Conservation (phyloP, 2,329 filamentous ascomycete species). For the Acephala macrosclerotiorum region DNA sequence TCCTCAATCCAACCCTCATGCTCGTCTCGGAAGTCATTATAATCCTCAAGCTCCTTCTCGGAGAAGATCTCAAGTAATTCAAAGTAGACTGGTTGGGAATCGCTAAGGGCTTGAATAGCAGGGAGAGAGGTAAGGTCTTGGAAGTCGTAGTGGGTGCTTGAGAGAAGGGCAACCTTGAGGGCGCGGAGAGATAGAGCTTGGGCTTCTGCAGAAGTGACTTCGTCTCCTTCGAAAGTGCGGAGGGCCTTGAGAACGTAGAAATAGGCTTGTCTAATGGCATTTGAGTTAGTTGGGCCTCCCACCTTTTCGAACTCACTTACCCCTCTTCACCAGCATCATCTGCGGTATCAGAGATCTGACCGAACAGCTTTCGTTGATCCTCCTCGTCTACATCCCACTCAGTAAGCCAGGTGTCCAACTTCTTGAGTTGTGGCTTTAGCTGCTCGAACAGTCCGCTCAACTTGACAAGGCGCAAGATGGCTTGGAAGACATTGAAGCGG, state of each 20-base stretch:
- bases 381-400: constrained; percentile 85
- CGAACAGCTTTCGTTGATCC: constrained; percentile 83
- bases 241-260: constrained; percentile 71
- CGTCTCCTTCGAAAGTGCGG: constrained; percentile 64
- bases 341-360: constrained; percentile 83
- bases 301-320: constrained; percentile 54
- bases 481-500: constrained; percentile 89
- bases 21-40: constrained; percentile 93
- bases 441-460: constrained; percentile 80
- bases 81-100: constrained; percentile 84
- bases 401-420: constrained; percentile 81
- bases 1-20: constrained; percentile 85
- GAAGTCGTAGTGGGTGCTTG: constrained; percentile 75
- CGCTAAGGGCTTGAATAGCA: constrained; percentile 84
- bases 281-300: constrained; percentile 22
- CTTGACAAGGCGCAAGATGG: constrained; percentile 86
- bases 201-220: constrained; percentile 64
- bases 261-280: constrained; percentile 63
- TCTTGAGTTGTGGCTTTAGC: constrained; percentile 82
- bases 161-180: constrained; percentile 70
- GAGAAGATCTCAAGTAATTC: constrained; percentile 96
- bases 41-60: constrained; percentile 92
- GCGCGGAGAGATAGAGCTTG: constrained; percentile 70
- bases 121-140: constrained; percentile 74
- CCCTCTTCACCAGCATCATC: constrained; percentile 78